Conservation (phyloP, 164 flowering plant species). For the Sedum album region DNA sequence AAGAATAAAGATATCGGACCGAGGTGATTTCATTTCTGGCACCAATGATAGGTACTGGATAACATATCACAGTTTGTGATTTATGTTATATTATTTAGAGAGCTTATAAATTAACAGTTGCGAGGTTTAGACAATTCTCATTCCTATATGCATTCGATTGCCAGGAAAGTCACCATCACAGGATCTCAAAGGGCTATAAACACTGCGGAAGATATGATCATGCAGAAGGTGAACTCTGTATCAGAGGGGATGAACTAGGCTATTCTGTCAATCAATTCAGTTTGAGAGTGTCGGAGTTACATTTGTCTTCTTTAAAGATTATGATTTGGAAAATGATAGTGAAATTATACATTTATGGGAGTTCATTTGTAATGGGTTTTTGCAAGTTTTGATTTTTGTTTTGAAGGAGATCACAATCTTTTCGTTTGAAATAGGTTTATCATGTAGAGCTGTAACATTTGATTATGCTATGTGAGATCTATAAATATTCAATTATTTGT, state of each 20-base stretch:
- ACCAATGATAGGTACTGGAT: constrained; percentile 38
- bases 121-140: not conserved
- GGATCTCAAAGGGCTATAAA: constrained; percentile 82
- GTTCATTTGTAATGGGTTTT: not conserved
- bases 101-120: not conserved
- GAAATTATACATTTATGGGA: not conserved
- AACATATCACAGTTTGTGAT: constrained; percentile 40
- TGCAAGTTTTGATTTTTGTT: not conserved
- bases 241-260: constrained; percentile 41
- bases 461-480: not conserved
- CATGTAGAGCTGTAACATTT: not conserved
- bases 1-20: not conserved
- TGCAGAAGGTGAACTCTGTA: constrained; percentile 66
- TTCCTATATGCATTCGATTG: constrained; percentile 8
- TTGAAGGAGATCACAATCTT: not conserved
- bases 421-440: not conserved
- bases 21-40: not conserved
- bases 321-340: not conserved
- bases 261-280: not conserved
- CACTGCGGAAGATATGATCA: constrained; percentile 74
- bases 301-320: not conserved
- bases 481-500: no score
- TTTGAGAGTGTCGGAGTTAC: not conserved
- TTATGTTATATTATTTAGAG: not conserved
- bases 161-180: constrained; percentile 93